Conservation (phyloP, 2,329 filamentous ascomycete genomes). For the Penicillium occitanis region DNA sequence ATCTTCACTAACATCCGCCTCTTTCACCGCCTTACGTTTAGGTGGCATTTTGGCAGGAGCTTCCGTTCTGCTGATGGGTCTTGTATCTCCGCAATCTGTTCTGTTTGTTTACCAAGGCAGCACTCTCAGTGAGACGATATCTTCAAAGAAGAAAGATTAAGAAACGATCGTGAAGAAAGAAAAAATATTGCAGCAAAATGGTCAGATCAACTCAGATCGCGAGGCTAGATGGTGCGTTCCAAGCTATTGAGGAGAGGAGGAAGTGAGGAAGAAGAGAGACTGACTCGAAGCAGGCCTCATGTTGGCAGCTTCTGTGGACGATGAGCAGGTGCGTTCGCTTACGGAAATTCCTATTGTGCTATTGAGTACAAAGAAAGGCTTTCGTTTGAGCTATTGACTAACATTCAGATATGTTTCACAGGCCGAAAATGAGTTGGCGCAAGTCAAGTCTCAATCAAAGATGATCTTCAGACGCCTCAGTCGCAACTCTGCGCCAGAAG, state of each 20-base stretch:
- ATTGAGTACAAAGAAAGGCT: neutral
- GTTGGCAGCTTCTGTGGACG: conserved; percentile 91
- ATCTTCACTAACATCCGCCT: conserved; percentile 7
- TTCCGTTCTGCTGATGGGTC: neutral
- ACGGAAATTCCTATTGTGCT: neutral
- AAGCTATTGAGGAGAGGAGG: neutral
- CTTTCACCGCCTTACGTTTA: conserved; percentile 36
- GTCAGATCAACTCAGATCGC: conserved; percentile 93
- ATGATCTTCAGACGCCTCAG: conserved; percentile 85
- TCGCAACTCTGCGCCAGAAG: conserved; percentile 85
- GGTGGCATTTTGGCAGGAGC: conserved; percentile 32
- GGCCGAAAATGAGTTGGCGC: conserved; percentile 72
- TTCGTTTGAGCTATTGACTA: neutral
- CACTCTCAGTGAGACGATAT: neutral
- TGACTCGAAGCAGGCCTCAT: conserved; percentile 69
- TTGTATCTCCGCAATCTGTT: conserved; percentile 21
- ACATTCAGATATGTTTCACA: conserved; percentile 28
- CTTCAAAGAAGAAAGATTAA: neutral
- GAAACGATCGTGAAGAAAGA: neutral
- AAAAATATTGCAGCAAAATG: conserved; percentile 52
- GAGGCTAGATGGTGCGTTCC: conserved; percentile 73
- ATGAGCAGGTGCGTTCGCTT: conserved; percentile 65
- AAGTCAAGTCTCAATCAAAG: conserved; percentile 89
- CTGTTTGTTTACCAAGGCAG: neutral
- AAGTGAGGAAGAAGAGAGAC: conserved; percentile 9